Evolutionary conservation across 2,329 filamentous ascomycete genomes (phyloP).

Genomic region (Apiospora marii): DNA sequence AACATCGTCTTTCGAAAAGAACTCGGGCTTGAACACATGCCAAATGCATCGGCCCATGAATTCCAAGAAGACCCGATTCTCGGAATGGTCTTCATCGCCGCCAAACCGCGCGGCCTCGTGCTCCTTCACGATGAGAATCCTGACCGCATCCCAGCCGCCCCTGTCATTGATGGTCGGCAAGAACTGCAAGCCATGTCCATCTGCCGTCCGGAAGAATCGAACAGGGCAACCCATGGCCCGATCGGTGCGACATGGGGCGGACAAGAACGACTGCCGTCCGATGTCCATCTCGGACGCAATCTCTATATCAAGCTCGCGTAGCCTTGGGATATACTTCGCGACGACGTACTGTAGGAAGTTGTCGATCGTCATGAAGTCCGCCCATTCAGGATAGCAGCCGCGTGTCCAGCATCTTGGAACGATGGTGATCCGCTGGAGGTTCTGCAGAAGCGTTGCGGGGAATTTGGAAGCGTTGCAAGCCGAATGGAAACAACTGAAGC

Average conservation of each 20-base stretch:
- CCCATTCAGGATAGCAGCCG: not conserved
- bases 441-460: not conserved
- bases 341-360: not conserved
- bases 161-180: not conserved
- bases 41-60: not conserved
- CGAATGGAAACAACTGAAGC: not conserved
- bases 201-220: not conserved
- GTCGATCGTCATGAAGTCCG: not conserved
- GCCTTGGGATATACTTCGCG: not conserved
- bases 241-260: not conserved
- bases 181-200: not conserved
- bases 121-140: not conserved
- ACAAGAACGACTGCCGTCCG: not conserved
- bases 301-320: not conserved
- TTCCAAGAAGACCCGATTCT: not conserved
- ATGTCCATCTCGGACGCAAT: not conserved
- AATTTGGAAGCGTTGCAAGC: not conserved
- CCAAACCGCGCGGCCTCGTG: not conserved
- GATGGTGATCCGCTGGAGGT: not conserved
- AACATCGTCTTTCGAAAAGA: not conserved
- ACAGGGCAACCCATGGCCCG: not conserved
- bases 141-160: not conserved
- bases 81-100: not conserved
- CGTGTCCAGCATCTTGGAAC: not conserved
- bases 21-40: not conserved